A percentile compares a stretch with the other conserved stretches of the same genome.
These are phyloP conservation scores for Wallacemonas sp. DNA, from an alignment of 208 protist genomes.

Conservation along the genomic window DNA sequence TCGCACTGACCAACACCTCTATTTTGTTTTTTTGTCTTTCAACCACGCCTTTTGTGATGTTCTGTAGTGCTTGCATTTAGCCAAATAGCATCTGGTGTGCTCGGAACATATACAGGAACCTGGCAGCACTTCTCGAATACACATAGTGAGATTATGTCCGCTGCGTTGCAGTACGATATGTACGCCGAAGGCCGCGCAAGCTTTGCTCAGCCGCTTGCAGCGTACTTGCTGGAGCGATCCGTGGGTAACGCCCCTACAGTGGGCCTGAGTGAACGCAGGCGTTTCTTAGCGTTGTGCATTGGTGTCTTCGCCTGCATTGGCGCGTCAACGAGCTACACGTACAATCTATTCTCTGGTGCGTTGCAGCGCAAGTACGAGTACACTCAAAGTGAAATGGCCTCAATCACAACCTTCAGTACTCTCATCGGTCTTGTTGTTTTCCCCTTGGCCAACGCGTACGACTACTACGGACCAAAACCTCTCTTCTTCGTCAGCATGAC, in stretches of 20 bases:
- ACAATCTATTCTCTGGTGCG: conserved; percentile 75
- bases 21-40: too few species aligned
- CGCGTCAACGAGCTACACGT: conserved; percentile 65
- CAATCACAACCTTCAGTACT: conserved; percentile 62
- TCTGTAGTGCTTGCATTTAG: too few species aligned
- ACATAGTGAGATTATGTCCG: too few species aligned
- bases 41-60: too few species aligned
- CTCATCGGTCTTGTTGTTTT: conserved; percentile 54
- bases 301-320: conserved; percentile 61
- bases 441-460: conserved; percentile 62
- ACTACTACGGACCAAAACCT: conserved; percentile 69
- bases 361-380: conserved; percentile 74
- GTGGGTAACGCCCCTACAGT: neutral
- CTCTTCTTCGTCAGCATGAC: conserved; percentile 63
- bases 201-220: conserved; percentile 21
- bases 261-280: conserved; percentile 46
- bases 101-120: too few species aligned
- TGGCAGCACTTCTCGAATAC: too few species aligned
- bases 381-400: conserved; percentile 69
- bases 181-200: conserved; percentile 29
- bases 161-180: conserved; percentile 21
- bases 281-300: conserved; percentile 67
- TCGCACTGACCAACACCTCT: too few species aligned
- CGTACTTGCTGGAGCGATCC: conserved; percentile 21
- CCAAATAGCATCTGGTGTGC: too few species aligned